Base-by-base conservation (phyloP, 257 asterid genomes). In the Anisodus tanguticus region DNA sequence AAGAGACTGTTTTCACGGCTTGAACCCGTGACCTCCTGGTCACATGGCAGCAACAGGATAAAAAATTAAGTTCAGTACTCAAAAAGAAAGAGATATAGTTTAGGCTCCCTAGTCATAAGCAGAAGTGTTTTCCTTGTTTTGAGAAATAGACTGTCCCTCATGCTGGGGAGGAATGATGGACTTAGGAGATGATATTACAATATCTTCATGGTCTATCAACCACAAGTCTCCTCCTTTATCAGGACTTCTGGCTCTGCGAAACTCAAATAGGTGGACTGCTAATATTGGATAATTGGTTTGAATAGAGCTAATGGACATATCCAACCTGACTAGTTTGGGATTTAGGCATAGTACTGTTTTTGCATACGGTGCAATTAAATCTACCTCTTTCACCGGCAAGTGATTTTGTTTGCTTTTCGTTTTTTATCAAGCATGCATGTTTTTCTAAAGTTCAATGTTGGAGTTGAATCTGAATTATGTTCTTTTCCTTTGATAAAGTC, bases 401-500 rank as follows among this genome's bases (percentile, higher is more conserved):
- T 74, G 45, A 51, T 13, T 22, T 51, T 11, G 81, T 26, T 74
- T 71, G 9, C 62, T 74, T 74, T 74, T 74, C 22, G 10, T 67
- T 11, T 74, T 12, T 74, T 51, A n/a, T 19, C 8, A 22, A 74
- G 63, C 81, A 49, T 51, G 62, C 1, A n/a, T 49, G 15, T 51
- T 13, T 76, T 76, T 51, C 47, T 53, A 9, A 11, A 76, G 64
- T 76, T 26, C 22, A 53, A 53, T 76, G 47, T 51, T 53, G 64
- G 59, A 7, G 81, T 26, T 77, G 64, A 70, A 57, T 6, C 66
- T 69, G 55, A 70, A 53, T 60, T 11, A 12, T 62, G 41, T 37
- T 43, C 35, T 72, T 74, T 77, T 83, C 6, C 71, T 51, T 55
- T 90, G 55, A 13, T 51, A 19, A 83, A 95, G 99, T 82, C 95